Evolutionary conservation across 2,329 filamentous ascomycete species (phyloP).

Genomic region (Colletotrichum sp.): DNA sequence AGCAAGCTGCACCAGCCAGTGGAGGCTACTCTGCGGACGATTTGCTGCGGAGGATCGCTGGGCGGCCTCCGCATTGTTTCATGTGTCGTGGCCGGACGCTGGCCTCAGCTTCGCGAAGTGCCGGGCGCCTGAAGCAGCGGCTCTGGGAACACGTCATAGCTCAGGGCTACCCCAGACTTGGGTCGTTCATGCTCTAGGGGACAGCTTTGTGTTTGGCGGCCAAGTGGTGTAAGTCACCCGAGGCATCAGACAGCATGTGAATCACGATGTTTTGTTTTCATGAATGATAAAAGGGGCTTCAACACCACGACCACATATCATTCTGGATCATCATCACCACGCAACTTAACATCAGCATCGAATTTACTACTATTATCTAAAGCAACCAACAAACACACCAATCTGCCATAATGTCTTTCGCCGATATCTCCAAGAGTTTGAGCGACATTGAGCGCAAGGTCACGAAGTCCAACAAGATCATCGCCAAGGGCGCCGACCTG

Average conservation of each 20-base stretch:
- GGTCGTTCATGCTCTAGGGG: slow-evolving; percentile 4
- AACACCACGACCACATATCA: fast-evolving
- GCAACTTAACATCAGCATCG: neutral
- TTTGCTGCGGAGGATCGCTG: neutral
- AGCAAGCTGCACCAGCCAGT: neutral
- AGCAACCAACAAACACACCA: neutral
- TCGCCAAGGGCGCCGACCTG: slow-evolving; percentile 3
- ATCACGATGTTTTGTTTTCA: neutral
- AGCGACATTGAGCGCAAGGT: slow-evolving; percentile 17
- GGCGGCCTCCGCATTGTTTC: slow-evolving; percentile 18
- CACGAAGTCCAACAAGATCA: slow-evolving; percentile 12
- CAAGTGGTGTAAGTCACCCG: neutral
- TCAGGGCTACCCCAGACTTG: slow-evolving; percentile 8
- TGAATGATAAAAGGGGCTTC: neutral
- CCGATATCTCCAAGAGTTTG: slow-evolving; percentile 13
- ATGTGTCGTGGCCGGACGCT: slow-evolving; percentile 6
- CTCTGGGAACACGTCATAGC: slow-evolving; percentile 7
- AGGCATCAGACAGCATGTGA: slow-evolving; percentile 11
- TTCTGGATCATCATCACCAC: neutral
- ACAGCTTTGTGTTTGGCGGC: neutral
- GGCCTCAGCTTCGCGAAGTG: neutral
- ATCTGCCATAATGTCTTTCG: neutral
- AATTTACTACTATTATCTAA: neutral
- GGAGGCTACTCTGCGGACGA: neutral
- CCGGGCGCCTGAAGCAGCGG: slow-evolving; percentile 3